Evolutionary conservation across 2,329 filamentous ascomycete genomes (phyloP).

Genomic region (Aciculosporium take): DNA sequence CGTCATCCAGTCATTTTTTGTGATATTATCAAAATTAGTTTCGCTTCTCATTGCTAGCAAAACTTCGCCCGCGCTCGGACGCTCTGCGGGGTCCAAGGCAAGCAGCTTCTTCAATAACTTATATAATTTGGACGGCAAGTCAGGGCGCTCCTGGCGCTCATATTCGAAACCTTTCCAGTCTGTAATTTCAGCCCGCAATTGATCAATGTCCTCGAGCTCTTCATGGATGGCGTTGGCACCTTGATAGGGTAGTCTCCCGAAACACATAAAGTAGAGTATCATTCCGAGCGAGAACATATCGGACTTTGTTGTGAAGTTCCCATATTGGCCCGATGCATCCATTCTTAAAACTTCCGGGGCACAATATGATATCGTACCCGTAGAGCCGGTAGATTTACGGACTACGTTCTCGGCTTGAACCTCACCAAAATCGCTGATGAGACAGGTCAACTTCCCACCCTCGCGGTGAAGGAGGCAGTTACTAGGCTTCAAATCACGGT

Average conservation of each 20-base stretch:
- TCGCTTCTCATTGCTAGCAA: conserved; percentile 62
- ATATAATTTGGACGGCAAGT: conserved; percentile 78
- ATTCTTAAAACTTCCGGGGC: conserved; percentile 79
- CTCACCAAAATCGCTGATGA: conserved; percentile 97
- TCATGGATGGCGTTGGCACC: conserved; percentile 77
- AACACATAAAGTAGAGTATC: conserved; percentile 98
- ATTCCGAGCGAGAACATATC: conserved; percentile 98
- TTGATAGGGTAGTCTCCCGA: conserved; percentile 71
- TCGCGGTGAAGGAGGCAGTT: conserved; percentile 82
- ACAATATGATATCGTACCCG: conserved; percentile 94
- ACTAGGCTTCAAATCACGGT: conserved; percentile 88
- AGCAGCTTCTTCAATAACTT: conserved; percentile 69
- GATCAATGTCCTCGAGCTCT: conserved; percentile 81
- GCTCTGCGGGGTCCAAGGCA: conserved; percentile 57
- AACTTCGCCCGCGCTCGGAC: conserved; percentile 79
- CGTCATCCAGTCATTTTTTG: conserved; percentile 18
- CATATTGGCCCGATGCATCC: conserved; percentile 56
- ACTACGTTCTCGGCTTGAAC: conserved; percentile 72
- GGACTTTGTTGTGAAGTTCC: conserved; percentile 92
- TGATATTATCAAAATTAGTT: conserved; percentile 31
- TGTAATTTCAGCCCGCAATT: conserved; percentile 71
- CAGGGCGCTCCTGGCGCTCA: conserved; percentile 57
- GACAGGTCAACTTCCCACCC: conserved; percentile 55
- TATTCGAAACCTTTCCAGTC: conserved; percentile 79
- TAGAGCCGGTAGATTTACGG: conserved; percentile 82